Conservation (phyloP, 176 grass and related monocot genomes). For the Pontederia paniculata region DNA sequence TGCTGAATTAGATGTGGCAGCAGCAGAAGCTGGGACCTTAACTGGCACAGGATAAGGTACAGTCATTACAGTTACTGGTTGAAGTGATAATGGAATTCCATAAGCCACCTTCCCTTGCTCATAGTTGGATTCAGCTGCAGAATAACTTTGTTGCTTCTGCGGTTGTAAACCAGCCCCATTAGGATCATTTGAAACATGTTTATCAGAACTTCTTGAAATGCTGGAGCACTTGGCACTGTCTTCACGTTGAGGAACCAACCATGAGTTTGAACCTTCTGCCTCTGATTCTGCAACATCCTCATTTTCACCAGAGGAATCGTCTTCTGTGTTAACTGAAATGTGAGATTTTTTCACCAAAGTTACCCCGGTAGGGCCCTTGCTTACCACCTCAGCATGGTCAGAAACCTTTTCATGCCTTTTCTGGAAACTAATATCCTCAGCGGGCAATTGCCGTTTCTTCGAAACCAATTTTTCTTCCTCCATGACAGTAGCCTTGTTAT, state of each 20-base stretch:
- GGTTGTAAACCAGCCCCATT: slow-evolving; percentile 45
- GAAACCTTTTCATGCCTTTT: slow-evolving; percentile 36
- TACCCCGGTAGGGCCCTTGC: slow-evolving; percentile 46
- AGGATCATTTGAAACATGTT: slow-evolving; percentile 35
- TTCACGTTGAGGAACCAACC: slow-evolving; percentile 64
- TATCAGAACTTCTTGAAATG: slow-evolving; percentile 38
- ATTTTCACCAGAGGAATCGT: slow-evolving; percentile 94
- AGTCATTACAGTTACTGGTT: slow-evolving; percentile 29
- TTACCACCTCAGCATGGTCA: slow-evolving; percentile 42
- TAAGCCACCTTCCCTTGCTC: slow-evolving; percentile 30
- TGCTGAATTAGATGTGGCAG: slow-evolving; percentile 22
- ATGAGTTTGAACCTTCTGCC: slow-evolving; percentile 84
- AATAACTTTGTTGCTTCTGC: slow-evolving; percentile 45
- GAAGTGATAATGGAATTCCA: slow-evolving; percentile 33
- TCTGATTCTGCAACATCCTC: slow-evolving; percentile 85
- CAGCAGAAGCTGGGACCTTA: slow-evolving; percentile 30
- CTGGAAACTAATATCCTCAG: slow-evolving; percentile 54
- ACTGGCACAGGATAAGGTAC: slow-evolving; percentile 33
- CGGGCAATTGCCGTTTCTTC: slow-evolving; percentile 31
- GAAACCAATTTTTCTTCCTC: slow-evolving; percentile 43
- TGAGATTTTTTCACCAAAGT: slow-evolving; percentile 37
- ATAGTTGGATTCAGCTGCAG: slow-evolving; percentile 35
- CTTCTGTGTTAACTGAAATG: slow-evolving; percentile 64
- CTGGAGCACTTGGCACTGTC: slow-evolving; percentile 41
- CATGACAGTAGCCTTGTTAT: slow-evolving; percentile 25